Conservation (phyloP, 371 early-diverging fungal species). For the Choanephora cucurbitarum region DNA sequence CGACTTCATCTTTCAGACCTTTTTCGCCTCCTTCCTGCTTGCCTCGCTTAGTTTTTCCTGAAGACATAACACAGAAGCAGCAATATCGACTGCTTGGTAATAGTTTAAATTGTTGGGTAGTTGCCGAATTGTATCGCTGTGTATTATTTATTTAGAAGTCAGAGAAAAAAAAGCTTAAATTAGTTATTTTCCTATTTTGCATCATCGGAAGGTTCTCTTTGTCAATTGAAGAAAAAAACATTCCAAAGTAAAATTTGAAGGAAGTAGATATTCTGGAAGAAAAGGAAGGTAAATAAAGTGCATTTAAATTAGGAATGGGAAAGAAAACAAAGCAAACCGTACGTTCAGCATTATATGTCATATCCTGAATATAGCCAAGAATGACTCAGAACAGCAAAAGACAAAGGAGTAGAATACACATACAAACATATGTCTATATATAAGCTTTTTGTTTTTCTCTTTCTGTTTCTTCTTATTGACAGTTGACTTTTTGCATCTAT, state of each 20-base stretch:
- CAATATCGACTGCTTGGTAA: constrained; percentile 74
- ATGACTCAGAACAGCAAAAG: neutral
- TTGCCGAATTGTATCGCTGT: constrained; percentile 60
- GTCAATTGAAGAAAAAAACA: neutral
- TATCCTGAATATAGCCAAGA: too few species aligned
- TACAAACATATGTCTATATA: too few species aligned
- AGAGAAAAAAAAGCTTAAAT: too few species aligned
- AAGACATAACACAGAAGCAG: constrained; percentile 51
- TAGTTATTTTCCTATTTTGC: too few species aligned
- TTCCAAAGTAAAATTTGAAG: neutral
- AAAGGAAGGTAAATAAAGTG: neutral
- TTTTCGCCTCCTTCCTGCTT: constrained; percentile 22
- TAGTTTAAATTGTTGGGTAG: constrained; percentile 73
- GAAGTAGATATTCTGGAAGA: too few species aligned
- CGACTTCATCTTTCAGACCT: neutral
- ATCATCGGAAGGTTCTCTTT: too few species aligned
- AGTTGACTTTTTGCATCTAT: neutral
- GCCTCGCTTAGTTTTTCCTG: constrained; percentile 56
- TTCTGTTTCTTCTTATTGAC: neutral
- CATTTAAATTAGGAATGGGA: neutral
- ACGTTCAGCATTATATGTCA: too few species aligned
- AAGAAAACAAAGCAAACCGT: neutral
- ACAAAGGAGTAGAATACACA: neutral
- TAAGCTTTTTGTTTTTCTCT: too few species aligned
- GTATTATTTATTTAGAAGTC: constrained; percentile 34